Evolutionary conservation across 495 filamentous ascomycete species (phyloP).

Genomic region (Durotheca rogersii): DNA sequence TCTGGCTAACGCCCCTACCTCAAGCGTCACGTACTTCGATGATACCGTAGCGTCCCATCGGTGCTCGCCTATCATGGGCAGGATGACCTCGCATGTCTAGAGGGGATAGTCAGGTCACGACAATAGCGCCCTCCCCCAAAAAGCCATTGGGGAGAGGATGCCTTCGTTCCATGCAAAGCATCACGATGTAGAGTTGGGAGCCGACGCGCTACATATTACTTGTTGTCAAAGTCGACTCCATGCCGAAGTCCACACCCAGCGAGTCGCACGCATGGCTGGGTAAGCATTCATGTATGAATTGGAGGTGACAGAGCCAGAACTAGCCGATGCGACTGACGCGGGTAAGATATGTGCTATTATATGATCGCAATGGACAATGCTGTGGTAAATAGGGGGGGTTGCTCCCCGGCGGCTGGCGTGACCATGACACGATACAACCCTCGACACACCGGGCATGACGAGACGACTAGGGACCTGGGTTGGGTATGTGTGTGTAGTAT

Average conservation of each 20-base stretch:
- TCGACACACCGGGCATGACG: too few species aligned
- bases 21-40: neutral
- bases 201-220: neutral
- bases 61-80: neutral
- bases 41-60: neutral
- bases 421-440: constrained; percentile 7
- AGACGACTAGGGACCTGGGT: neutral
- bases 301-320: too few species aligned
- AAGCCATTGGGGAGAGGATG: too few species aligned
- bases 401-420: neutral
- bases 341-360: neutral
- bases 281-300: too few species aligned
- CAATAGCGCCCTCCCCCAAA: too few species aligned
- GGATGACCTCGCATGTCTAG: constrained; percentile 3
- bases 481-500: neutral
- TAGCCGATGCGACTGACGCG: too few species aligned
- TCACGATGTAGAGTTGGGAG: neutral
- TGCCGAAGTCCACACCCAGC: too few species aligned
- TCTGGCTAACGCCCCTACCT: too few species aligned
- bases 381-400: constrained; percentile 9
- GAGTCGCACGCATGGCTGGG: too few species aligned
- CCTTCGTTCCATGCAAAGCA: too few species aligned
- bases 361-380: neutral
- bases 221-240: too few species aligned
- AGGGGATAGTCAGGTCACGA: too few species aligned